A percentile compares a stretch with the other conserved stretches of the same genome.
Evolutionary conservation across 2,329 filamentous ascomycete species (phyloP).

Genomic region (Juglanconis oblonga): DNA sequence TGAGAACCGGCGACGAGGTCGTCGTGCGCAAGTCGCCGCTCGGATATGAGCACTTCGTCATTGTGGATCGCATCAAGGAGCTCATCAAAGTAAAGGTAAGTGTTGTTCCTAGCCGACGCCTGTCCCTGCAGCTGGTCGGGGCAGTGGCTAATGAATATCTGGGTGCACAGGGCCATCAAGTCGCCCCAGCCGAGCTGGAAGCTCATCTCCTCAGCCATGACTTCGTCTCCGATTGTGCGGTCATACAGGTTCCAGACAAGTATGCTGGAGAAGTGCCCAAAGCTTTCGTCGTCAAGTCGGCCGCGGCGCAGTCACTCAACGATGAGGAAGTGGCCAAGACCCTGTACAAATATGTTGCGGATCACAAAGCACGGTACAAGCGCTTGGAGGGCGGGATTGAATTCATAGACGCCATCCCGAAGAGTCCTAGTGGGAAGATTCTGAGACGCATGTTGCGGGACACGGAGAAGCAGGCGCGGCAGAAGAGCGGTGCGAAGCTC

Average conservation of each 20-base stretch:
- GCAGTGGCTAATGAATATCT: not conserved
- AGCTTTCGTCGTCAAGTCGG: constrained; percentile 46
- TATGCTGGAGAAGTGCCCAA: constrained; percentile 52
- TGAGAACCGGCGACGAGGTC: constrained; percentile 83
- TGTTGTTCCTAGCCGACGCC: not conserved
- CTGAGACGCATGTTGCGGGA: constrained; percentile 61
- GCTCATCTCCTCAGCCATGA: constrained; percentile 66
- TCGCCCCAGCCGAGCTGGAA: constrained; percentile 69
- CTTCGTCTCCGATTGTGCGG: constrained; percentile 63
- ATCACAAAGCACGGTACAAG: constrained; percentile 58
- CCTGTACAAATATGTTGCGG: constrained; percentile 51
- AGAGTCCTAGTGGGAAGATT: constrained; percentile 65
- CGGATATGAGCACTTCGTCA: constrained; percentile 76
- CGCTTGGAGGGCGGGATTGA: constrained; percentile 52
- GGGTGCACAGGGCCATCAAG: constrained; percentile 56
- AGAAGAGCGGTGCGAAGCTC: constrained; percentile 58
- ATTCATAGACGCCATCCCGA: constrained; percentile 58
- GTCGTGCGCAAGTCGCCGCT: constrained; percentile 59
- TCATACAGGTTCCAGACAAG: constrained; percentile 58
- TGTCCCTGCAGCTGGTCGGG: not conserved
- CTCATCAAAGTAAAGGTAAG: constrained; percentile 49
- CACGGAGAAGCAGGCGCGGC: constrained; percentile 61
- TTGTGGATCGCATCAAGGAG: constrained; percentile 69
- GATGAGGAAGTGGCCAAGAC: constrained; percentile 40
- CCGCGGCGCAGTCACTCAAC: constrained; percentile 42